Conservation (phyloP, 371 early-diverging fungal species). For the Mucor irregularis region DNA sequence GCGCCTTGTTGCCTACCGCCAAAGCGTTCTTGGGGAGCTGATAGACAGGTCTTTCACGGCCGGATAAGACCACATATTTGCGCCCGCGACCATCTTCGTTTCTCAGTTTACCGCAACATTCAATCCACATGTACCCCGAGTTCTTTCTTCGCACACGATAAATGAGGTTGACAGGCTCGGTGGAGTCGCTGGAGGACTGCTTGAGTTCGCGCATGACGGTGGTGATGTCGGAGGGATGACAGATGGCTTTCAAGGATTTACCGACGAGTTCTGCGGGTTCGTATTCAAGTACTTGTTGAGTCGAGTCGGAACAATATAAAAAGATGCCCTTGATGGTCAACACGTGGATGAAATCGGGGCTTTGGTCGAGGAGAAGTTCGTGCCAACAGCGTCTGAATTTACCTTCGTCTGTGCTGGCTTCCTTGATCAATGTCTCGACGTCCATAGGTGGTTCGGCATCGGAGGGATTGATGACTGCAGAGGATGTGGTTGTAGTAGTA, state of each 20-base stretch:
- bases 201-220: constrained; percentile 65
- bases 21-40: constrained; percentile 26
- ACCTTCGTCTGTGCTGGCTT: constrained; percentile 35
- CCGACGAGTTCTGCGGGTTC: constrained; percentile 56
- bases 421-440: constrained; percentile 32
- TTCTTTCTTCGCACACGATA: constrained; percentile 57
- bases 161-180: constrained; percentile 50
- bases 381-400: constrained; percentile 32
- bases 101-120: constrained; percentile 57
- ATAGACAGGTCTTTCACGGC: constrained; percentile 51
- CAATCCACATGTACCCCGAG: constrained; percentile 62
- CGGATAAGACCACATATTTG: constrained; percentile 63
- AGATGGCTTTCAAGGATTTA: constrained; percentile 52
- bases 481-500: too few relatives aligned
- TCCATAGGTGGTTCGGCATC: constrained; percentile 23
- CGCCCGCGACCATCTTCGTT: constrained; percentile 60
- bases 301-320: constrained; percentile 54
- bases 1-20: constrained; percentile 20
- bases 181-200: constrained; percentile 36
- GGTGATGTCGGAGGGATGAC: constrained; percentile 66
- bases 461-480: too few relatives aligned
- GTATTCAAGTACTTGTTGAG: constrained; percentile 47
- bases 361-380: constrained; percentile 37
- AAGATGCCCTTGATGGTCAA: constrained; percentile 66
- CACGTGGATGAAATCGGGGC: constrained; percentile 61